These are phyloP conservation scores for Ceratocystis diversiconidia DNA, from an alignment of 2,329 filamentous ascomycete species.

Conservation along the genomic window DNA sequence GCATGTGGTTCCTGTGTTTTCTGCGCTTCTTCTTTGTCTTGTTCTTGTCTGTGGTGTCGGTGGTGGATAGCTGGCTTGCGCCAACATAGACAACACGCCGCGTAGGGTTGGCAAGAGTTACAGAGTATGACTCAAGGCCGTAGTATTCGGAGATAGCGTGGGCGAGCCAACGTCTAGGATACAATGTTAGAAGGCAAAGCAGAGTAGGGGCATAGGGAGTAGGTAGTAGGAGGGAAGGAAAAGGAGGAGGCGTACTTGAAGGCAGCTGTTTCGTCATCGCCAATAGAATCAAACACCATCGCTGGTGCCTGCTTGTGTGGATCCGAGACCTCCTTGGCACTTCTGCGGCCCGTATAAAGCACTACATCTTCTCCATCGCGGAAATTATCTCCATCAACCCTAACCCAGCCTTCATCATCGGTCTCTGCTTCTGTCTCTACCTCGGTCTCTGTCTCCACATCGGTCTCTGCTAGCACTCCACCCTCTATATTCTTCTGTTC, in stretches of 20 bases:
- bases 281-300: constrained; percentile 67
- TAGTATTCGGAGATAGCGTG: constrained; percentile 90
- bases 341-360: not conserved
- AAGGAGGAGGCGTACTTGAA: constrained; percentile 53
- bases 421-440: constrained; percentile 29
- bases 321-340: not conserved
- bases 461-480: constrained; percentile 16
- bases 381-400: constrained; percentile 54
- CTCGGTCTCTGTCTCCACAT: constrained; percentile 20
- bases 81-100: constrained; percentile 74
- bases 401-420: constrained; percentile 86
- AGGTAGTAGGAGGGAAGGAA: constrained; percentile 2
- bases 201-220: not conserved
- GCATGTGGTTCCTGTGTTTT: constrained; percentile 22
- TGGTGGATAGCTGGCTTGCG: constrained; percentile 26
- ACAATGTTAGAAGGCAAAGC: constrained; percentile 18
- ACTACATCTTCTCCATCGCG: constrained; percentile 23
- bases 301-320: constrained; percentile 31
- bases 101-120: constrained; percentile 55
- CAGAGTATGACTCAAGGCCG: constrained; percentile 69
- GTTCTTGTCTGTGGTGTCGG: not conserved
- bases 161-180: constrained; percentile 70
- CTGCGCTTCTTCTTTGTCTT: constrained; percentile 28
- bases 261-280: constrained; percentile 58
- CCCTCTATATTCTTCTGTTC: constrained; percentile 27